These are phyloP conservation scores for Panaeolus cyanescens DNA, from an alignment of 768 basidiomycete genomes.

Conservation along the genomic window DNA sequence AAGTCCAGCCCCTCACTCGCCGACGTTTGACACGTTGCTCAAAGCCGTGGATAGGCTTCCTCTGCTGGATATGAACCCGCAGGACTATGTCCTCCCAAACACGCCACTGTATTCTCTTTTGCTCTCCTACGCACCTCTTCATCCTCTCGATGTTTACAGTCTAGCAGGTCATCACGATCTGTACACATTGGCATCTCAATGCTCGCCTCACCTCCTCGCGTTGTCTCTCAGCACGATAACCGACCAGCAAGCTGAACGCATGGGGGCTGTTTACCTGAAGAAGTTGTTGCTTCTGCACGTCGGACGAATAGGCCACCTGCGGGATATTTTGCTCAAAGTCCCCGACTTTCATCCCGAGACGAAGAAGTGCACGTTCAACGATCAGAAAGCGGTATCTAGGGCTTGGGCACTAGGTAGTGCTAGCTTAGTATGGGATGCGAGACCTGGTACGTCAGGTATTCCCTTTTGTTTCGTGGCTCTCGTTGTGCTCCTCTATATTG, in stretches of 20 bases:
- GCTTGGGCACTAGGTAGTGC: conserved; percentile 32
- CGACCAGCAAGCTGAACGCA: conserved; percentile 36
- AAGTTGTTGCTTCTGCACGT: conserved; percentile 41
- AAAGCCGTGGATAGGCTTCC: conserved; percentile 42
- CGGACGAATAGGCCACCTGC: conserved; percentile 36
- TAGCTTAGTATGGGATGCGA: conserved; percentile 28
- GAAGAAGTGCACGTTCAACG: conserved; percentile 19
- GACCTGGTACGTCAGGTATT: conserved; percentile 17
- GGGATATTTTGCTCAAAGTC: conserved; percentile 21
- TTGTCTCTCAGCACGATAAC: conserved; percentile 33
- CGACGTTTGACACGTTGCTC: conserved; percentile 47
- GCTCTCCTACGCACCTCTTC: conserved; percentile 32
- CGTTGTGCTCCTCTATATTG: too few relatives aligned
- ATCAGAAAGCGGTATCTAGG: conserved; percentile 25
- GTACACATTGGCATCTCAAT: conserved; percentile 36
- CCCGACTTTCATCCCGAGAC: conserved; percentile 24
- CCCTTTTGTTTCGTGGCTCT: not conserved
- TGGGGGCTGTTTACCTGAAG: conserved; percentile 43
- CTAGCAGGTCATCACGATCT: conserved; percentile 37
- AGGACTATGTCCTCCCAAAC: conserved; percentile 23
- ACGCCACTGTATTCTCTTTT: conserved; percentile 32
- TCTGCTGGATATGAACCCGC: conserved; percentile 21
- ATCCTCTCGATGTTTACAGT: conserved; percentile 43
- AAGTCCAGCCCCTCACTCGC: conserved; percentile 51
- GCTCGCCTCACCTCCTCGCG: conserved; percentile 42